A percentile compares a stretch with the other conserved stretches of the same genome.
phyloP scores from a whole-genome alignment of 192 early-diverging fungal genomes.

The Coemansia sp. region DNA sequence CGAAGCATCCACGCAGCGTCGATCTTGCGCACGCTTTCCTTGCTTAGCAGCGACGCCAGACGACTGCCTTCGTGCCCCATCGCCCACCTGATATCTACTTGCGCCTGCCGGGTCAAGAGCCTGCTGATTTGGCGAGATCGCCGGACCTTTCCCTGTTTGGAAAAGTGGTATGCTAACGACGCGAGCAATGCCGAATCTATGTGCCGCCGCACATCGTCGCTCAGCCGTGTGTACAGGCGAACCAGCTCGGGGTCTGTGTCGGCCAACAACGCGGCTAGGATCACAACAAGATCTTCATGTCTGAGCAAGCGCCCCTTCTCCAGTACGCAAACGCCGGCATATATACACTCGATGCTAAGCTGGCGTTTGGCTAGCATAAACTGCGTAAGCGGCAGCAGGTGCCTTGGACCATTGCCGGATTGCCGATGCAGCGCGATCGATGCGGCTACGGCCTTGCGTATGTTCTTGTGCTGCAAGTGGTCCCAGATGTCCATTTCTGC shows the following conservation, averaged over 20 bases:
- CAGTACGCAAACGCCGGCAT: conserved; percentile 19
- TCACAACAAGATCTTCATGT: conserved; percentile 2
- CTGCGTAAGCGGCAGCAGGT: conserved; percentile 15
- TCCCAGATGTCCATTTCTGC: conserved; percentile 9
- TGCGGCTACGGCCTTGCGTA: conserved; percentile 10
- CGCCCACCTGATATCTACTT: too few relatives aligned
- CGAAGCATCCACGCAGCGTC: conserved; percentile 22
- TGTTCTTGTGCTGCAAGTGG: conserved; percentile 10
- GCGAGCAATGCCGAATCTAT: conserved; percentile 12
- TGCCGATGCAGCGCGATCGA: conserved; percentile 2
- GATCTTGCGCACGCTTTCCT: background rate
- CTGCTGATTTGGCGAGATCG: too few relatives aligned
- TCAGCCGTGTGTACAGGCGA: conserved; percentile 9
- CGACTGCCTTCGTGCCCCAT: too few relatives aligned
- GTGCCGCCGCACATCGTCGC: background rate
- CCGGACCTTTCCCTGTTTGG: background rate
- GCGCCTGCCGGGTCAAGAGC: too few relatives aligned
- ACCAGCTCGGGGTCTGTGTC: conserved; percentile 11
- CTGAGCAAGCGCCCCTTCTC: background rate
- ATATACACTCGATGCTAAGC: conserved; percentile 18
- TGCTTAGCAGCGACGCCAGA: background rate
- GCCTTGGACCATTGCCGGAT: background rate
- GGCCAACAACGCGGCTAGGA: conserved; percentile 19
- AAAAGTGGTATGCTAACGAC: conserved; percentile 5
- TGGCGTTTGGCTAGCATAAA: conserved; percentile 24